Conservation (phyloP, 129 eudicot genomes). For the Flaveria robusta region DNA sequence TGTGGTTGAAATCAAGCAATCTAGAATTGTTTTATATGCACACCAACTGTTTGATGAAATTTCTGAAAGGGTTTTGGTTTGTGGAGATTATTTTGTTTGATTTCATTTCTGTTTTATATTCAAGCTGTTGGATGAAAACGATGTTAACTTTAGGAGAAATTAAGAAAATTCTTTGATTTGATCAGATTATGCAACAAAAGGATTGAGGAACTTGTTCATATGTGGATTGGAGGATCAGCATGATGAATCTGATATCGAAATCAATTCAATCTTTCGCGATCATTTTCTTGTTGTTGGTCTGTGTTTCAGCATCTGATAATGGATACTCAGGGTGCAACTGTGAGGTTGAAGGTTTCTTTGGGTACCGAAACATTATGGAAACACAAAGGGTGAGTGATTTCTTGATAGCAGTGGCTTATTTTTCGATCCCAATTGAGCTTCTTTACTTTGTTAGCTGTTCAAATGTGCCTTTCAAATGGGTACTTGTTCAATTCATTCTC, state of each 20-base stretch:
- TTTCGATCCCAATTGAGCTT: slow-evolving; percentile 85
- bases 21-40: slow-evolving; percentile 3
- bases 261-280: slow-evolving; percentile 34
- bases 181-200: slow-evolving; percentile 25
- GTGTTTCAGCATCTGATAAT: slow-evolving; percentile 51
- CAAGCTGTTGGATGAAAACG: slow-evolving; percentile 24
- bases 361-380: slow-evolving; percentile 50
- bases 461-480: slow-evolving; percentile 86
- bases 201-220: background rate
- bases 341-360: slow-evolving; percentile 74
- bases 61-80: slow-evolving; percentile 17
- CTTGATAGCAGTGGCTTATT: slow-evolving; percentile 85
- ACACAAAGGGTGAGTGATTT: slow-evolving; percentile 79
- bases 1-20: slow-evolving; percentile 16
- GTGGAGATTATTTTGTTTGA: background rate
- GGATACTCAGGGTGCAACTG: slow-evolving; percentile 56
- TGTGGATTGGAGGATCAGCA: slow-evolving; percentile 28
- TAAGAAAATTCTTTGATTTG: background rate
- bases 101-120: background rate
- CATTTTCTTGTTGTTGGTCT: slow-evolving; percentile 34
- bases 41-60: slow-evolving; percentile 10
- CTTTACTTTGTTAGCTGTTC: slow-evolving; percentile 85
- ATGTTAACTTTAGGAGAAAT: background rate
- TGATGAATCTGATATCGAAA: slow-evolving; percentile 50
- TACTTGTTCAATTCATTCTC: slow-evolving; percentile 68